Evolutionary conservation across 768 basidiomycete species (phyloP).

Genomic region (Auriculariales sp.): DNA sequence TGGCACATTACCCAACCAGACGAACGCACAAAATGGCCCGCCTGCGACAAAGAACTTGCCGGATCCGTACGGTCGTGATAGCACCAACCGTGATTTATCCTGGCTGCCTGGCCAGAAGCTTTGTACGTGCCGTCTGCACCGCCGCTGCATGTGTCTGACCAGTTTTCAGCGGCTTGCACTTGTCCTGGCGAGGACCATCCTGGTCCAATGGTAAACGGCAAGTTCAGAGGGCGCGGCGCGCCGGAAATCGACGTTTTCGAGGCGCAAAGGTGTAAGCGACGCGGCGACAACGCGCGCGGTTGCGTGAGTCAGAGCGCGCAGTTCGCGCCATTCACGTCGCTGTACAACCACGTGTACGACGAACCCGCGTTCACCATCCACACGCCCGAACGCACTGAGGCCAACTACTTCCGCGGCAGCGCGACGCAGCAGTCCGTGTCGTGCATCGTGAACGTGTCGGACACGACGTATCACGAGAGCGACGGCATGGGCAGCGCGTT

Average conservation of each 20-base stretch:
- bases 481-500: too few species aligned
- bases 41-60: constrained; percentile 47
- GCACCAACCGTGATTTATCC: constrained; percentile 50
- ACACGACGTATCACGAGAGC: constrained; percentile 47
- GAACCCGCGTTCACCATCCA: constrained; percentile 41
- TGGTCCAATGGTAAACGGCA: constrained; percentile 43
- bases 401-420: constrained; percentile 61
- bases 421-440: constrained; percentile 64
- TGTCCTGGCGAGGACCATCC: constrained; percentile 80
- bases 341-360: constrained; percentile 43
- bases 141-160: too few species aligned
- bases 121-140: constrained; percentile 41
- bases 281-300: constrained; percentile 1
- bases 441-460: constrained; percentile 41
- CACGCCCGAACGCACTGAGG: constrained; percentile 30
- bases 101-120: constrained; percentile 76
- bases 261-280: constrained; percentile 51
- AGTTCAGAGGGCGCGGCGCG: constrained; percentile 49
- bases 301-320: constrained; percentile 60
- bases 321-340: constrained; percentile 67
- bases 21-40: constrained; percentile 19
- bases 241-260: constrained; percentile 94
- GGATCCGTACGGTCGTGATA: constrained; percentile 21
- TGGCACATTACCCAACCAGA: constrained; percentile 79
- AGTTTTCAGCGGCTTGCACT: constrained; percentile 83